Percentiles rank a stretch among this genome's conserved stretches.
Evolutionary conservation across 1,284 basidiomycete species (phyloP).

Genomic region (Boletus semigastroideus): DNA sequence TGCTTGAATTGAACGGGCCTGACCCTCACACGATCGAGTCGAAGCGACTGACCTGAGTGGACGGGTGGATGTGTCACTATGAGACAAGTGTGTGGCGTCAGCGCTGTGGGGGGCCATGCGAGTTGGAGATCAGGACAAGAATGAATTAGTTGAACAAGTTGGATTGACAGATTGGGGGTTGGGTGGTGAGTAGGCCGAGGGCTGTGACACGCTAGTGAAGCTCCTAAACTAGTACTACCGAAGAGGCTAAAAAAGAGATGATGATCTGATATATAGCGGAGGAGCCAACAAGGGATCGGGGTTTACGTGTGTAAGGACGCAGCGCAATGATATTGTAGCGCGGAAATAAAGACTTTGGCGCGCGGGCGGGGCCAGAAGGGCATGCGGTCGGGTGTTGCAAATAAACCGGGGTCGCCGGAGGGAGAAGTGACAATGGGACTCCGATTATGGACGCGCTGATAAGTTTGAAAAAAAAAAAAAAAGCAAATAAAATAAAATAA

Average conservation of each 20-base stretch:
- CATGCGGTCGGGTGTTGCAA: constrained; percentile 25
- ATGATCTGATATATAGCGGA: constrained; percentile 19
- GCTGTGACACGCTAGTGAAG: constrained; percentile 13
- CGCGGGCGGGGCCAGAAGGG: constrained; percentile 24
- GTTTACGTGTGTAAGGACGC: constrained; percentile 27
- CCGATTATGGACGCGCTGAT: constrained; percentile 12
- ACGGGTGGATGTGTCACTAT: constrained; percentile 18
- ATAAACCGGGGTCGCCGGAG: constrained; percentile 27
- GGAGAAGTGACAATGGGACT: constrained; percentile 26
- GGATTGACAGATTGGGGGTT: constrained; percentile 21
- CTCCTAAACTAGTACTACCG: constrained; percentile 23
- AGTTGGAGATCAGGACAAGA: constrained; percentile 17
- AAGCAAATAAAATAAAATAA: no score
- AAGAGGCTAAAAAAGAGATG: constrained; percentile 19
- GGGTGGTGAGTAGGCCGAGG: constrained; percentile 13
- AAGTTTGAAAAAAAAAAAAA: no score
- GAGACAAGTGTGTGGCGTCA: constrained; percentile 22
- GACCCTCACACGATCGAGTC: constrained; percentile 7
- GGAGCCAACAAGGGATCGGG: constrained; percentile 16
- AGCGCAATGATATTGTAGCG: constrained; percentile 11
- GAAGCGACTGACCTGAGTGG: constrained; percentile 3
- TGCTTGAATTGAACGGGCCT: constrained; percentile 2
- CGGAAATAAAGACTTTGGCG: constrained; percentile 28
- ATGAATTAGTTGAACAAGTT: constrained; percentile 12
- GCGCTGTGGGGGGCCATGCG: constrained; percentile 18